Evolutionary conservation across 1,284 basidiomycete species (phyloP).

Genomic region (Vanrija sp.): DNA sequence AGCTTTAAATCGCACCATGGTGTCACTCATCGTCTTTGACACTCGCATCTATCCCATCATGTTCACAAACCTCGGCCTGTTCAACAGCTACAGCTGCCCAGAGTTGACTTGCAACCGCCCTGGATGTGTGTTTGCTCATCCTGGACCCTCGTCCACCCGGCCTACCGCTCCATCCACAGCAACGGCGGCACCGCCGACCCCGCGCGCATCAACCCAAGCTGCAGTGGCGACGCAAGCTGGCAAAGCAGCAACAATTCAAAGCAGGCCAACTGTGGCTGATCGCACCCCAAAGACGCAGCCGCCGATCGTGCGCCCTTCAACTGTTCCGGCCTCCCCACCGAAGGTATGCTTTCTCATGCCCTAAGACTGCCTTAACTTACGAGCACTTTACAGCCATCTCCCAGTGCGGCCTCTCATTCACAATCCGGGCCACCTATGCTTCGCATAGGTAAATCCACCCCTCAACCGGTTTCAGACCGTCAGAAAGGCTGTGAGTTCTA

Average conservation of each 20-base stretch:
- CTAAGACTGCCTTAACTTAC: too few relatives aligned
- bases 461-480: conserved; percentile 35
- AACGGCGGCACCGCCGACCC: too few relatives aligned
- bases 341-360: too few relatives aligned
- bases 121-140: conserved; percentile 35
- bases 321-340: background rate
- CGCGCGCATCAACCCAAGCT: too few relatives aligned
- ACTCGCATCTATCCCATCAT: conserved; percentile 2
- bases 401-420: background rate
- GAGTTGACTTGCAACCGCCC: conserved; percentile 26
- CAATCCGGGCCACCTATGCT: conserved; percentile 16
- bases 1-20: background rate
- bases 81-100: conserved; percentile 27
- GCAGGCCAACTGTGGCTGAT: too few relatives aligned
- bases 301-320: background rate
- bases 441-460: conserved; percentile 18
- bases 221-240: too few relatives aligned
- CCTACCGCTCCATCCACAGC: too few relatives aligned
- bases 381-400: too few relatives aligned
- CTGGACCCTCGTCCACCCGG: too few relatives aligned
- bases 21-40: background rate
- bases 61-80: conserved; percentile 36
- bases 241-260: too few relatives aligned
- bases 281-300: too few relatives aligned
- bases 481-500: conserved; percentile 36